Percentiles rank a stretch among this genome's conserved stretches.
These are phyloP conservation scores for Fomitopsis betulina DNA, from an alignment of 1,284 basidiomycete species.

Conservation along the genomic window DNA sequence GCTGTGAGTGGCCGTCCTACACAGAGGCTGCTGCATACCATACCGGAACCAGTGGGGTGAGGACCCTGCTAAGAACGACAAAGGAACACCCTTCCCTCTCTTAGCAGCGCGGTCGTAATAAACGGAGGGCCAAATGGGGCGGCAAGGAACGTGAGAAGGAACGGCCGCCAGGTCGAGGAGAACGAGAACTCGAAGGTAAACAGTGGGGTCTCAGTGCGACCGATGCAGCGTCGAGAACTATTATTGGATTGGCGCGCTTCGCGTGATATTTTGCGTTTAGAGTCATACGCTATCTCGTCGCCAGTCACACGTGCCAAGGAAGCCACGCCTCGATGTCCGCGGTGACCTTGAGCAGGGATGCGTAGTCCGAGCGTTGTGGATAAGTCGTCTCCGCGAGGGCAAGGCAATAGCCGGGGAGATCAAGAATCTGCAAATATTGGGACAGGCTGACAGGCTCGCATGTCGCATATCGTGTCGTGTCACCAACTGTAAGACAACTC, in stretches of 20 bases:
- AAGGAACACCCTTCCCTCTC: background rate
- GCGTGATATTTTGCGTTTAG: background rate
- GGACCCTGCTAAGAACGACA: background rate
- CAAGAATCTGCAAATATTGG: too few relatives aligned
- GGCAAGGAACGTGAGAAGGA: background rate
- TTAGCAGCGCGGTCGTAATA: background rate
- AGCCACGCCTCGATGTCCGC: too few relatives aligned
- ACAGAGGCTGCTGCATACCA: background rate
- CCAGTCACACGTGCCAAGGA: too few relatives aligned
- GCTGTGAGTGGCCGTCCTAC: background rate
- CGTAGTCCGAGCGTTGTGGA: too few relatives aligned
- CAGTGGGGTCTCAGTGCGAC: background rate
- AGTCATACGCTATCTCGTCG: background rate
- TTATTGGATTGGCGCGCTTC: background rate
- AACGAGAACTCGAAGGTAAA: background rate
- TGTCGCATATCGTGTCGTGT: too few relatives aligned
- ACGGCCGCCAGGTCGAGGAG: background rate
- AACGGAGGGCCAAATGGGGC: background rate
- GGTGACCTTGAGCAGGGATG: too few relatives aligned
- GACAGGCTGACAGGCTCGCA: too few relatives aligned
- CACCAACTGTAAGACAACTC: too few relatives aligned
- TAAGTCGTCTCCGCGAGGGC: too few relatives aligned
- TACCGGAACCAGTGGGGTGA: background rate
- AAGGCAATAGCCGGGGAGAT: too few relatives aligned
- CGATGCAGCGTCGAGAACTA: background rate